Evolutionary conservation across 352 stramenopile species (phyloP).

Genomic region (Phytophthora syringae): DNA sequence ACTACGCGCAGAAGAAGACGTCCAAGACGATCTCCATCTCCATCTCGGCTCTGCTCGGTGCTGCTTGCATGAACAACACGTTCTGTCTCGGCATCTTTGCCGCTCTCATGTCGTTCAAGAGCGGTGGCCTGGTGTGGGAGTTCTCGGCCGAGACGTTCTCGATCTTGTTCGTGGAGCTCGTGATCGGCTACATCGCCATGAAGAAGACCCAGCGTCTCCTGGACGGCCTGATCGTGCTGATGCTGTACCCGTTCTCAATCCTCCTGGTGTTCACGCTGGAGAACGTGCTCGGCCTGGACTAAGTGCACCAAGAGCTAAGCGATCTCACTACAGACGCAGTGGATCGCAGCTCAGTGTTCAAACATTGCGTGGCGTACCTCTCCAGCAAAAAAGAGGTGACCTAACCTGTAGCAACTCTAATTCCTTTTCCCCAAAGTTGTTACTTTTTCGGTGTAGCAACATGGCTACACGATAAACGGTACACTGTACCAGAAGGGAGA

Average conservation of each 20-base stretch:
- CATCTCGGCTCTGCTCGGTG: slow-evolving; percentile 93
- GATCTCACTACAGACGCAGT: background rate
- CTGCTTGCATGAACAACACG: slow-evolving; percentile 99
- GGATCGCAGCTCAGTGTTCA: slow-evolving; percentile 21
- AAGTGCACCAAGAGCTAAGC: slow-evolving; percentile 32
- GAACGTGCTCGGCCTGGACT: slow-evolving; percentile 92
- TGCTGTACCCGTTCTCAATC: slow-evolving; percentile 95
- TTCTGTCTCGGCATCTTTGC: slow-evolving; percentile 99
- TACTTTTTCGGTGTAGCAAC: slow-evolving; percentile 17
- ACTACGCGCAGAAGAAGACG: slow-evolving; percentile 98
- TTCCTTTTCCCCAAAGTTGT: too few species aligned
- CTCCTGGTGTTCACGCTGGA: slow-evolving; percentile 93
- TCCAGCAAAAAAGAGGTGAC: background rate
- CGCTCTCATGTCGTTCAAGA: slow-evolving; percentile 95
- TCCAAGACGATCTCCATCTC: slow-evolving; percentile 98
- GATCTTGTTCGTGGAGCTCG: slow-evolving; percentile 96
- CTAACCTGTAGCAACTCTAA: background rate
- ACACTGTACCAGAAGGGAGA: slow-evolving; percentile 23
- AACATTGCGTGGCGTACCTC: slow-evolving; percentile 23
- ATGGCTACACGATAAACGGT: slow-evolving; percentile 23
- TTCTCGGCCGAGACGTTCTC: slow-evolving; percentile 97
- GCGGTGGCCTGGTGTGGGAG: slow-evolving; percentile 93
- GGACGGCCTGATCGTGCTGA: slow-evolving; percentile 83
- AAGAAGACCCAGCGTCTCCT: slow-evolving; percentile 89
- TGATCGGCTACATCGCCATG: slow-evolving; percentile 85